Percentiles rank a stretch among this genome's conserved stretches.
Evolutionary conservation across 345 rosid genomes (phyloP).

Genomic region (Rhodamnia argentea): DNA sequence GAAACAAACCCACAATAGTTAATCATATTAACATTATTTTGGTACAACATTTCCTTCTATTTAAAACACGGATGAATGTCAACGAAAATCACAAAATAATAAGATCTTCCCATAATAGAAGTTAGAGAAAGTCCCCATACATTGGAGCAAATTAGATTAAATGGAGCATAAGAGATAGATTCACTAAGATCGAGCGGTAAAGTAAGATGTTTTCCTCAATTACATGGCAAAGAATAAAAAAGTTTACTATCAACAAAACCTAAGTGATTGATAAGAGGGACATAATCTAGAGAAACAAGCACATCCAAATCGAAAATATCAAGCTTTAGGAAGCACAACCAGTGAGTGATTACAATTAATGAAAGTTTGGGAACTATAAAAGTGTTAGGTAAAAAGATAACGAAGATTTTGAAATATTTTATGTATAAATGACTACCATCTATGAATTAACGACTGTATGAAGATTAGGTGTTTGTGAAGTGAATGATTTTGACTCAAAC

Average conservation of each 20-base stretch:
- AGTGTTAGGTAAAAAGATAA: background rate
- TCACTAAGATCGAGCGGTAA: background rate
- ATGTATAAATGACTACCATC: no score
- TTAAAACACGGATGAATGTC: background rate
- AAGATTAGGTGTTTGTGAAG: no score
- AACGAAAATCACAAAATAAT: background rate
- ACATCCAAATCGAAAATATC: background rate
- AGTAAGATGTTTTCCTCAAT: background rate
- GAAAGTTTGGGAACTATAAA: background rate
- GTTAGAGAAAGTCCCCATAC: background rate
- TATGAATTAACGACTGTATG: no score
- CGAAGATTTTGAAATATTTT: background rate
- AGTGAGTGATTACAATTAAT: background rate
- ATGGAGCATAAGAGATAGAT: background rate
- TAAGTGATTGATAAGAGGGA: background rate
- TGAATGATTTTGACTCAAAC: no score
- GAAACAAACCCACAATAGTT: no score
- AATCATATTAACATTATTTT: no score
- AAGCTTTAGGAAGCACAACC: background rate
- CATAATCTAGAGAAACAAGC: background rate
- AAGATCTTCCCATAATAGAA: background rate
- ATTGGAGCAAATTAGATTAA: background rate
- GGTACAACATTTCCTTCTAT: background rate
- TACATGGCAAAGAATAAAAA: background rate
- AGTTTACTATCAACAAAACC: background rate